Base-by-base conservation (phyloP, 495 filamentous ascomycete genomes). In the Bathelium albidoporum region DNA sequence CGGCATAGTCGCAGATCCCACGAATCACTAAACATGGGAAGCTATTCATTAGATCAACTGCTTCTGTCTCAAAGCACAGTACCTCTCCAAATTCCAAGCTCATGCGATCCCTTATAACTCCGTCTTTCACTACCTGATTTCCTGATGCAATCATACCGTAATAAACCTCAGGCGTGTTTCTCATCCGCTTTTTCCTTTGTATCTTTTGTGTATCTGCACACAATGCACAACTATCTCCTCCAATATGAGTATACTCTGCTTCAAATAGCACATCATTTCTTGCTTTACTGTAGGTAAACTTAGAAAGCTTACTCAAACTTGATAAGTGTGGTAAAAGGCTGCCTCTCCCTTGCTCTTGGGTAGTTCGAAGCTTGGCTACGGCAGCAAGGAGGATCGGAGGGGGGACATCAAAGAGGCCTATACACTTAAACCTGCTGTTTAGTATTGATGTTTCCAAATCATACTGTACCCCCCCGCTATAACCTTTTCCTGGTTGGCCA, bases 101-200 rank as follows among this genome's bases (percentile, higher is more conserved):
- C 16, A 70, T 18, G 18, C 31, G 11, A 58, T 66, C 68, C 59
- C 63, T 49, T 18, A 58, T 52, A 16, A n/a, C 16, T 20, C 59
- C 72, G 64, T 75, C 60, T 32, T 70, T 72, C 22, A 78, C 69
- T 1, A 77, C 65, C 20, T 64, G 44, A n/a, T 75, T 67, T 1
- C 68, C 75, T 10, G 75, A 77, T 10, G 76, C 76, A 62, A 79
- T 75, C n/a, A 60, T 64, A 18, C 76, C 76, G 39, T 70, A 63
- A 58, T 78, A 73, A 31, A 78, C 61, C 14, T 11, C 28, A 2
- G 68, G 65, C 39, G 55, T 61, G 20, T 29, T 61, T 12, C 45
- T 29, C 31, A 2, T 61, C 58, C 31, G 4, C 22, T 5, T 62
- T 18, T 5, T 58, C 29, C 24, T 59, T 28, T 59, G 14, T 12